Base-by-base conservation (phyloP, 2,329 filamentous ascomycete species). In the Pyricularia sp. region DNA sequence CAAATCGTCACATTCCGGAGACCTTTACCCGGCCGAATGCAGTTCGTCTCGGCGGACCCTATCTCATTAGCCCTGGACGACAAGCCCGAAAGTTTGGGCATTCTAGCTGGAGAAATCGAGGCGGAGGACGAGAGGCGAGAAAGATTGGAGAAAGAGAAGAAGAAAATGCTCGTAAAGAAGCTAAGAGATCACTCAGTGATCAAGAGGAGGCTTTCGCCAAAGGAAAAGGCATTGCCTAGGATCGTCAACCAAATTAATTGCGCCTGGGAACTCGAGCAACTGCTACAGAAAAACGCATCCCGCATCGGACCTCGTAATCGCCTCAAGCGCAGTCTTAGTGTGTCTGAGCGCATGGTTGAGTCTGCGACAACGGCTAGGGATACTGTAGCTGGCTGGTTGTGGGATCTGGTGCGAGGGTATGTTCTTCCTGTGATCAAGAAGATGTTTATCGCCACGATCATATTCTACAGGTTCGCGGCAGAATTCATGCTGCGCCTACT, bases 171-270 rank as follows among this genome's bases (percentile, higher is more conserved):
- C 59, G 88, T 95, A 4, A 88, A 97, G 73, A 98, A 98, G 79
- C 81, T 98, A 66, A 93, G 91, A 75, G 85, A 93, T 72, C 96
- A 99, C 78, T 94, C 91, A 1, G 93, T 99, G 4, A 83, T 92
- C 68, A 89, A 89, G 72, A 92, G 92, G 75, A 81, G 87, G 2
- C 87, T 90, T 2, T 95, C 94, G 1, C 86, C 89, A 70, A 94
- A 97, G 74, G 95, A 99, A 77, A 86, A 88, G 71, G 90, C 92
- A 1, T 82, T 99, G 33, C 86, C 90, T 4, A 88, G 88, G 69
- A 94, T 98, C 70, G 86, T 97, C 72, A 93, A 94, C 74, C 94
- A 98, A 79, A 91, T 98, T 77, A 99, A 99, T 76, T 99, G 95
- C 84, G 93, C 94, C 0, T 93, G 90, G 81, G 96, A 99, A 78